phyloP scores from a whole-genome alignment of 2,329 filamentous ascomycete genomes.

The Aspergillus phoenicis region DNA sequence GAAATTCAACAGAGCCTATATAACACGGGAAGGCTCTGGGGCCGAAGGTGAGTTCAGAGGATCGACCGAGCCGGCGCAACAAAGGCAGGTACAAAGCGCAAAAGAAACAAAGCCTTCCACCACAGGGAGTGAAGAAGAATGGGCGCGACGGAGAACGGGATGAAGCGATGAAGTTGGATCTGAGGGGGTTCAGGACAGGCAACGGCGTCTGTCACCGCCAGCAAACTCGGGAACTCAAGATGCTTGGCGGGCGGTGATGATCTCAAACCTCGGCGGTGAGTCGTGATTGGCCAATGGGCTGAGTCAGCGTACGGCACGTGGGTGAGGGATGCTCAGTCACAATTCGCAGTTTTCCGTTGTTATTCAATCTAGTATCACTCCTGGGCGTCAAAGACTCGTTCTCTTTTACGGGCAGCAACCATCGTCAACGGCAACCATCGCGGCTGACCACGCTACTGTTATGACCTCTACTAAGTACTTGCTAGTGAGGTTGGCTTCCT shows the following conservation, averaged over 20 bases:
- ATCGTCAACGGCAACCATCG: background rate
- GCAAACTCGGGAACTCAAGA: slow-evolving; percentile 8
- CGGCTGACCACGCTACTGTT: background rate
- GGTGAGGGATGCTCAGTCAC: too few species aligned
- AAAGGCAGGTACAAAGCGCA: background rate
- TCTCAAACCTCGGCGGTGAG: background rate
- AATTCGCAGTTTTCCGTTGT: too few species aligned
- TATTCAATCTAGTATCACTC: too few species aligned
- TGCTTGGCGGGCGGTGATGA: slow-evolving; percentile 10
- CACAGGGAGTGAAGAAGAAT: background rate
- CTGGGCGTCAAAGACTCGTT: background rate
- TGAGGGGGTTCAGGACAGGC: background rate
- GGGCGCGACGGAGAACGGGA: background rate
- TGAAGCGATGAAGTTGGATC: background rate
- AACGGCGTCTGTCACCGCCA: background rate
- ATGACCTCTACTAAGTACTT: background rate
- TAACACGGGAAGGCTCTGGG: background rate
- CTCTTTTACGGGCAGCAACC: background rate
- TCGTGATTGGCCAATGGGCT: slow-evolving; percentile 24
- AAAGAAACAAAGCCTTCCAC: background rate
- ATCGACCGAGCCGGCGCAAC: background rate
- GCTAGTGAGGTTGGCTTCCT: background rate
- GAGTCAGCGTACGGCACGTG: slow-evolving; percentile 23
- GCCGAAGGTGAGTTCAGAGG: background rate
- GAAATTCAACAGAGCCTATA: background rate